Base-by-base conservation (phyloP, 345 rosid species). In the Eucalyptus sp. region DNA sequence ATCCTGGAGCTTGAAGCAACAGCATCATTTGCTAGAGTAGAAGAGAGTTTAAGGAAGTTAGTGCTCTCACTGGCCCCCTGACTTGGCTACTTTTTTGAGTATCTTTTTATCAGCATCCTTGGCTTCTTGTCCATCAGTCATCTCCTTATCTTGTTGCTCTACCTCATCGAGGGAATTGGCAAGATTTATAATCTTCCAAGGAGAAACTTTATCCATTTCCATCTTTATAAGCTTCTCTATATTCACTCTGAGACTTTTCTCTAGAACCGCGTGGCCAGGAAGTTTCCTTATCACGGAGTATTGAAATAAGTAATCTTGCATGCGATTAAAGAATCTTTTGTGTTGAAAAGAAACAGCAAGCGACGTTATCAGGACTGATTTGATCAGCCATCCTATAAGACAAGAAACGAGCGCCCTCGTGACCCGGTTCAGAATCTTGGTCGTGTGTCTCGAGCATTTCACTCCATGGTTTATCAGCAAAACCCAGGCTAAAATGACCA, bases 311-410 rank as follows among this genome's bases (percentile, higher is more conserved):
- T 2, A 51, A 17, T 17, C 4, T 17, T 17, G 56, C 2, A 17
- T 3, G 56, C 22, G 89, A 51, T 94, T 93, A 60, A 95, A 94
- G 92, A 95, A 94, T 90, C 94, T 91, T 1, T 90, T 89, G 88
- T 90, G 90, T 86, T 94, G 96, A 87, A 92, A 95, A 86, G 94
- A 91, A 71, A 94, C 89, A 71, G 94, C 91, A 54, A 95, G 80
- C 44, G 85, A 50, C 86, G 93, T 92, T 3, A 95, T 76, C 14
- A 95, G 89, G 16, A 95, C 86, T 2, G 92, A 89, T 88, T 94
- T 95, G 54, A 91, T 84, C 50, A 95, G 83, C 96, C 97, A 95
- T 71, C 94, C 96, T 12, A 92, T 66, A 7, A 95, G 93, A 89
- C 89, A 92, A 48, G 93, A 88, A 31, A 89, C 89, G 50, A 95